Evolutionary conservation across 805 yeast genomes (phyloP), one percentile per base, ranked within the genome.

Genomic region (Candida insectalens): DNA sequence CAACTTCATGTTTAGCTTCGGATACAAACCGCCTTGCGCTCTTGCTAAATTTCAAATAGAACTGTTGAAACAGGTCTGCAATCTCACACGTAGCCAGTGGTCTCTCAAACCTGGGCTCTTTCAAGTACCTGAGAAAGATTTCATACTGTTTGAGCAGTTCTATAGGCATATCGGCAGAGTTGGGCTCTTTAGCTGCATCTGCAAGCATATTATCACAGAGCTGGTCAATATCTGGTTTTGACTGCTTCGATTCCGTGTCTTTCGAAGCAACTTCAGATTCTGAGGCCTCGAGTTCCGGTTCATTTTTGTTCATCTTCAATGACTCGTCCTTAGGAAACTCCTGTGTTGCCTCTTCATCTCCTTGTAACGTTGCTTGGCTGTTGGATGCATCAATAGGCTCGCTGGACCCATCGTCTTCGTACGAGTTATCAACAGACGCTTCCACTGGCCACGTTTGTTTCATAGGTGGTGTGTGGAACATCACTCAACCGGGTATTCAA

Each of bases 381-480:
- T 14, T 12, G 33, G 25, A 27, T 26, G 22, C 19, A 29, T 25
- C 14, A 30, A 26, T 15, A 10, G 31, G 12, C 21, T 23, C n/a
- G n/a, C n/a, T n/a, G n/a, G n/a, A 13, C 19, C 22, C 16, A 19
- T 21, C n/a, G 6, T 27, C 6, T 17, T 41, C 42, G 34, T 52
- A 51, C 4, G 59, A 51, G 29, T 37, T 46, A 15, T 38, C 34
- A 14, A 51, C 36, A 1, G 59, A 40, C 2, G 53, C 36, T 3
- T 41, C 42, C 2, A 50, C 15, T 20, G 45, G 39, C 60, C 60
- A 55, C 4, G 46, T 39, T 14, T 48, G 43, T 28, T 51, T 55
- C 2, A 53, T 52, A 6, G 59, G 59, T 5, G 60, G 60, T 4
- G 60, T 55, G 35, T 55, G 59, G 36, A 55, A 50, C 60, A 55